A percentile compares a stretch with the other conserved stretches of the same genome.
These are phyloP conservation scores for Paradendryphiella salina DNA, from an alignment of 2,329 filamentous ascomycete species.

Conservation along the genomic window DNA sequence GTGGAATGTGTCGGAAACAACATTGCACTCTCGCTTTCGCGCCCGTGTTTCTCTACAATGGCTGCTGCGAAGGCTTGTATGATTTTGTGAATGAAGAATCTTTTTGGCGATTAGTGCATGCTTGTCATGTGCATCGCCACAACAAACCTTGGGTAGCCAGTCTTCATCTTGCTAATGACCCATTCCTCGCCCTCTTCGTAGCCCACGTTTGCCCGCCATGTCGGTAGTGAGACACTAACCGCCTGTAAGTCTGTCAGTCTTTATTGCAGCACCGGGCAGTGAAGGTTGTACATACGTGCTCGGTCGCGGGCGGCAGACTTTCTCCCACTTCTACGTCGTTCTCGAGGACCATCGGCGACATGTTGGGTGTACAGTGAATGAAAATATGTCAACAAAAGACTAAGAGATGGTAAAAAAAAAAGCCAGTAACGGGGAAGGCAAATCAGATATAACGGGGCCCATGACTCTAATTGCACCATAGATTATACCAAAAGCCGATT, in stretches of 20 bases:
- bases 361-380: slow-evolving; percentile 11
- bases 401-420: neutral
- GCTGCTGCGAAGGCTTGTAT: slow-evolving; percentile 74
- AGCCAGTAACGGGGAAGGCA: slow-evolving; percentile 4
- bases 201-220: slow-evolving; percentile 86
- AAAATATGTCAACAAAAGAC: neutral
- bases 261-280: neutral
- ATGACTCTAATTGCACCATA: slow-evolving; percentile 20
- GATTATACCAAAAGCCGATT: slow-evolving; percentile 17
- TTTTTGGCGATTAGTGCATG: slow-evolving; percentile 41
- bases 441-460: slow-evolving; percentile 9
- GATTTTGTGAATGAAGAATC: slow-evolving; percentile 88
- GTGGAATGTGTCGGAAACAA: slow-evolving; percentile 75
- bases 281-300: slow-evolving; percentile 44
- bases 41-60: slow-evolving; percentile 67
- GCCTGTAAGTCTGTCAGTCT: slow-evolving; percentile 61
- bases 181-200: slow-evolving; percentile 92
- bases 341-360: slow-evolving; percentile 34
- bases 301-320: slow-evolving; percentile 45
- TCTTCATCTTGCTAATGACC: slow-evolving; percentile 83
- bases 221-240: slow-evolving; percentile 92
- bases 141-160: slow-evolving; percentile 80
- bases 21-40: slow-evolving; percentile 69
- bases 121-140: neutral
- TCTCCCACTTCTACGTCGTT: slow-evolving; percentile 47